Evolutionary conservation across 345 rosid genomes (phyloP), one percentile per base, ranked within the genome.

Genomic region (Clausena lansium): DNA sequence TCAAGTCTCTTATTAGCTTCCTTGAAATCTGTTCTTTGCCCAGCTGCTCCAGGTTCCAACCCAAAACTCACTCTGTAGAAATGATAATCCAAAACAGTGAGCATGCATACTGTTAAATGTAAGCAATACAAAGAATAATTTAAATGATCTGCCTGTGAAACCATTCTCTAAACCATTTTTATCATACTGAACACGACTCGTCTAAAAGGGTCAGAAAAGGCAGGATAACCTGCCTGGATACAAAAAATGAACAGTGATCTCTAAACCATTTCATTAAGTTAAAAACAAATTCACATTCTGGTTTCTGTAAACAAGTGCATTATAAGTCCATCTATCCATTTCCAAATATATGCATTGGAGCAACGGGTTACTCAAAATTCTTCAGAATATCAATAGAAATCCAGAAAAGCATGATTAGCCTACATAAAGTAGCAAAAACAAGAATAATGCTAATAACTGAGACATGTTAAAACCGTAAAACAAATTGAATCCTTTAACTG

Each of bases 1-100:
- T 96, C 99, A 50, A 96, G 93, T 82, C 81, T 88, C 90, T 91
- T 96, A 81, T 79, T 92, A 80, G 88, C 82, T 81, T 94, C 99
- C 84, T 90, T 92, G 85, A 96, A 94, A 86, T 96, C 98, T 41
- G 98, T 86, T 84, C 87, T 89, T 82, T 96, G 98, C 76, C 98
- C 99, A 81, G 84, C 72, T 14, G 91, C 95, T 81, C 93, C 98
- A 22, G 90, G 82, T 84, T 94, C 98, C 81, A 94, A 78, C 84
- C 90, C 98, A 86, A 92, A 94, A 83, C 91, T 89, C 78, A 91
- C 98, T 81, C 98, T 94, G 87, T 22, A 47, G 69, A 70, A 67
- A 79, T 55, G 68, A 62, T 25, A 35, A 30, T 30, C 55, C 60
- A 50, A 66, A 47, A n/a, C 27, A 75, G 70, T 50, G 33, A 47